These are phyloP conservation scores for Globisporangium carolinianum DNA, from an alignment of 352 stramenopile genomes.

Conservation along the genomic window DNA sequence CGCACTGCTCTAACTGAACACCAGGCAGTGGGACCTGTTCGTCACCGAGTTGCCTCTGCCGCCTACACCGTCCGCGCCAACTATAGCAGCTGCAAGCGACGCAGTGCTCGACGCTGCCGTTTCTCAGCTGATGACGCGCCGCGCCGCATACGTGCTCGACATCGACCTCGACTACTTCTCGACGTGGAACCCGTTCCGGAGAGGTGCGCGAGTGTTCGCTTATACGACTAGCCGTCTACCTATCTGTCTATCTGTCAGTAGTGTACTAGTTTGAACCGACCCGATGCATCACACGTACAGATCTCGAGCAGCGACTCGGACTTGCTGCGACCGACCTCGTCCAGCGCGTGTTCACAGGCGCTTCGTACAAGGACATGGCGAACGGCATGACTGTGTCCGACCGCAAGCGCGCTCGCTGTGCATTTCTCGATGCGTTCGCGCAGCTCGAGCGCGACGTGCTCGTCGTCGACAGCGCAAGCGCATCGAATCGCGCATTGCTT, in stretches of 20 bases:
- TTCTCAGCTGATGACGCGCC: constrained; percentile 1
- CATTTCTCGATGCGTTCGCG: constrained; percentile 31
- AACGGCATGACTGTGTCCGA: constrained; percentile 18
- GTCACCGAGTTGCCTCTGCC: constrained; percentile 16
- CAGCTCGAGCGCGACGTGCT: constrained; percentile 18
- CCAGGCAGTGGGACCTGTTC: constrained; percentile 37
- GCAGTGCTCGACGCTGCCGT: constrained; percentile 1
- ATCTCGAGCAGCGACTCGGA: constrained; percentile 33
- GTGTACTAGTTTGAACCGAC: too few species aligned
- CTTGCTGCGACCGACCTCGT: constrained; percentile 17
- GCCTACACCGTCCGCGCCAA: background rate
- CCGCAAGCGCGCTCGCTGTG: constrained; percentile 19
- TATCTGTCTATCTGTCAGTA: too few species aligned
- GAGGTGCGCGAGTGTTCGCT: constrained; percentile 19
- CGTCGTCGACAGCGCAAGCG: constrained; percentile 1
- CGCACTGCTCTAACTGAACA: background rate
- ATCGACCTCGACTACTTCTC: constrained; percentile 90
- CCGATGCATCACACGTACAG: constrained; percentile 5
- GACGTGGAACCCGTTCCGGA: constrained; percentile 79
- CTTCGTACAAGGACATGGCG: constrained; percentile 25
- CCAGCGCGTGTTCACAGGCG: constrained; percentile 28
- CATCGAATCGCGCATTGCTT: constrained; percentile 4
- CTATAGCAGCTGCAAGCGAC: background rate
- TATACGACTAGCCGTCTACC: too few species aligned
- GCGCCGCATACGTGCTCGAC: constrained; percentile 53